Base-by-base conservation (phyloP, 768 basidiomycete genomes). In the Rhizopogon vesiculosus region DNA sequence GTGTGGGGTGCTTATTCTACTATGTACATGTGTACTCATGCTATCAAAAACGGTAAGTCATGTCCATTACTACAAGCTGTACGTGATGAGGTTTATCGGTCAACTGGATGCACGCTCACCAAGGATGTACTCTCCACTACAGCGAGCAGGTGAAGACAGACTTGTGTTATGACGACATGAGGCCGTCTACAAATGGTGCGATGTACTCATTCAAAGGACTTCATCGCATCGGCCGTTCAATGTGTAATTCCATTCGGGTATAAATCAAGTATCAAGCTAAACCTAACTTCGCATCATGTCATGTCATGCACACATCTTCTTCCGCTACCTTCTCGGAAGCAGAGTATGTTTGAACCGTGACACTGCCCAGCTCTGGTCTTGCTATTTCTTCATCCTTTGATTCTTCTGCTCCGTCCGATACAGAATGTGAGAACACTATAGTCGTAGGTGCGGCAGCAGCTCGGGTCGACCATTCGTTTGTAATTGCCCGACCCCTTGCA, bases 401-500 rank as follows among this genome's bases (percentile, higher is more conserved):
- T 12, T 10, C 29, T 15, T 46, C 45, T 18, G 31, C 13, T 7
- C 6, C 7, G n/a, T 18, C n/a, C n/a, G 29, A 18, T 46, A 18
- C 28, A 13, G 29, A 7, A 10, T 12, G 6, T 18, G 29, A 1
- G 3, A 46, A 46, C 13, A 18, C 29, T 18, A 46, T 7, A 19
- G 19, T 25, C 29, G n/a, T 15, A 25, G 8, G 9, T 22, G 40
- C 12, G 8, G 13, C 5, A 39, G 29, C 25, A 6, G 6, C 8
- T 19, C 2, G 28, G 0, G 55, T 50, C 28, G 44, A 25, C 2
- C 53, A 55, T 2, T 53, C 18, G 35, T 56, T n/a, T 6, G 54
- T 22, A 53, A 64, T 64, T 12, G 66, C 65, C 7, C 58, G 53
- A 4, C 73, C 74, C 41, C 53, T 60, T 0, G 66, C 69, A 29